Conservation (phyloP, 768 basidiomycete species). For the Rhodotorula diobovata region DNA sequence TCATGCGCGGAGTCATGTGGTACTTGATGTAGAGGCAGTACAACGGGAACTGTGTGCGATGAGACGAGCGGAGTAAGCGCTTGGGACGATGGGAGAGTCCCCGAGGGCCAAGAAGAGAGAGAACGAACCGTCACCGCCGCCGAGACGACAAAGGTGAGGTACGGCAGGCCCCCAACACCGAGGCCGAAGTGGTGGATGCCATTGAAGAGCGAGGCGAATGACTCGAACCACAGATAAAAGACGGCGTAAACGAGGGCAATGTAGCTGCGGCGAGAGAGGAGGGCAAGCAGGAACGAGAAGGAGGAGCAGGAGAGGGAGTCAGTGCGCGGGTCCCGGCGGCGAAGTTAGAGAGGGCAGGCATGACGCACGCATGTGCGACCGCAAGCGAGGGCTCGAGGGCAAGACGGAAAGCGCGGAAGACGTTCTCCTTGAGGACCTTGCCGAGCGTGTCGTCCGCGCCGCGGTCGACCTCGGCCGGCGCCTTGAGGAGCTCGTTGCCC, state of each 20-base stretch:
- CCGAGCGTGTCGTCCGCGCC: slow-evolving; percentile 5
- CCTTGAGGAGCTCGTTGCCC: slow-evolving; percentile 45
- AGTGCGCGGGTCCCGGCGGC: too few relatives aligned
- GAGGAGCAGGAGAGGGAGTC: too few relatives aligned
- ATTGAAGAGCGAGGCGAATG: slow-evolving; percentile 45
- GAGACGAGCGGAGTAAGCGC: not conserved
- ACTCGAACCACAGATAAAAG: too few relatives aligned
- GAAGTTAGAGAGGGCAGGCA: slow-evolving; percentile 17
- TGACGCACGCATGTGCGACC: slow-evolving; percentile 43
- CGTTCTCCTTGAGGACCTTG: slow-evolving; percentile 16
- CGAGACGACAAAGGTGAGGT: slow-evolving; percentile 43
- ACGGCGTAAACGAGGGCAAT: too few relatives aligned
- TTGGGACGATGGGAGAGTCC: too few relatives aligned
- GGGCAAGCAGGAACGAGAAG: too few relatives aligned
- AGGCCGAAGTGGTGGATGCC: slow-evolving; percentile 41
- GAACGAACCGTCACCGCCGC: slow-evolving; percentile 25
- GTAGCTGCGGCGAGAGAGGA: too few relatives aligned
- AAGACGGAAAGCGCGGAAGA: slow-evolving; percentile 43
- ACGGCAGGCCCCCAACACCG: slow-evolving; percentile 40
- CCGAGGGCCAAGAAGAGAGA: not conserved
- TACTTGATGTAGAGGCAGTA: slow-evolving; percentile 34
- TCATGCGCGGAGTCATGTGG: slow-evolving; percentile 9
- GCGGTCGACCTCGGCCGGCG: slow-evolving; percentile 44
- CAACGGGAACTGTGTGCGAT: slow-evolving; percentile 6
- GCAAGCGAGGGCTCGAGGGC: slow-evolving; percentile 46